phyloP scores from a whole-genome alignment of 257 asterid genomes.

The Vinca minor region DNA sequence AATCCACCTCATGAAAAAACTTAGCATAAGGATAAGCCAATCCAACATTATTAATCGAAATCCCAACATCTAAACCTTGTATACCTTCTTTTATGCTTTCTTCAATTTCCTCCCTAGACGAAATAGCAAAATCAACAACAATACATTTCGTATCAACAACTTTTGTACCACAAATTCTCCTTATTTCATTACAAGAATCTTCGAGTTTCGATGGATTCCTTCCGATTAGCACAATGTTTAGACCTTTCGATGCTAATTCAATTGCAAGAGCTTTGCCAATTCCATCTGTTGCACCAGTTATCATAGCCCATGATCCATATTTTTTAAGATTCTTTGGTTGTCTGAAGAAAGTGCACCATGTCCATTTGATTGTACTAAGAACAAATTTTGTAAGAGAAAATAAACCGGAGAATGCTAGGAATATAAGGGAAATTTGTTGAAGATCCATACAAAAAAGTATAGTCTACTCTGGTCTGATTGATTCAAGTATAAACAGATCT shows the following conservation, averaged over 20 bases:
- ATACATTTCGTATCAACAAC: conserved; percentile 3
- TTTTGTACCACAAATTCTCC: neutral
- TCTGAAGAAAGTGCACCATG: conserved; percentile 7
- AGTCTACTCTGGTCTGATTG: neutral
- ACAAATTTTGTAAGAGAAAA: conserved; percentile 3
- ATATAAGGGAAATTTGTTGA: neutral
- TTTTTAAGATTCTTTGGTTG: conserved; percentile 13
- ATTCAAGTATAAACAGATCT: neutral
- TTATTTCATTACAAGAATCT: neutral
- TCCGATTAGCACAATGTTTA: conserved; percentile 14
- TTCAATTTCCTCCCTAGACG: neutral
- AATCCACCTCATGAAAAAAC: conserved; percentile 66
- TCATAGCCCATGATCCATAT: conserved; percentile 22
- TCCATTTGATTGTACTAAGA: conserved; percentile 12
- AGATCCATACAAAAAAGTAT: neutral
- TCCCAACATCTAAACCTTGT: conserved; percentile 55
- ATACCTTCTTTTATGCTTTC: conserved; percentile 15
- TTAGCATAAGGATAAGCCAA: conserved; percentile 57
- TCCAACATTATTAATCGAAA: conserved; percentile 73
- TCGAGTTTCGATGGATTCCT: conserved; percentile 18
- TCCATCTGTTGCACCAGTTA: conserved; percentile 24
- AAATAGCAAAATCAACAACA: conserved; percentile 10
- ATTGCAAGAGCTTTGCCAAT: conserved; percentile 20
- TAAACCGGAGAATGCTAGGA: conserved; percentile 11
- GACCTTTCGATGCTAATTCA: conserved; percentile 16